Evolutionary conservation across 805 yeast genomes (phyloP).

Genomic region (Suhomyces sp.): DNA sequence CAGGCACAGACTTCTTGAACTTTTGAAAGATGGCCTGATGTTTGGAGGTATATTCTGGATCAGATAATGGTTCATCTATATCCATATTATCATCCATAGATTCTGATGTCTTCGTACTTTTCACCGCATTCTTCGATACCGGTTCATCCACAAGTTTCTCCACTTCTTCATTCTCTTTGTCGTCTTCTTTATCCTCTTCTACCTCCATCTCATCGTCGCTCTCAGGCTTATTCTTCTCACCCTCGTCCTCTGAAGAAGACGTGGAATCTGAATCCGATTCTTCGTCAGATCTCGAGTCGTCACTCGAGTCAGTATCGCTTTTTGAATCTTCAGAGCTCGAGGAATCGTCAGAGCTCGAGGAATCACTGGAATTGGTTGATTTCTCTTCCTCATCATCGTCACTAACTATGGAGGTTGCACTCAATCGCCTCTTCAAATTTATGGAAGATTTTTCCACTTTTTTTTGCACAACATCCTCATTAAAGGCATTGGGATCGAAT

Average conservation of each 20-base stretch:
- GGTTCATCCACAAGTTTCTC: slow-evolving; percentile 9
- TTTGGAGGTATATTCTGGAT: slow-evolving; percentile 19
- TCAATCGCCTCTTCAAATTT: slow-evolving; percentile 18
- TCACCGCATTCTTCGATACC: slow-evolving; percentile 8
- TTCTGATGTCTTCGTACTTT: background rate
- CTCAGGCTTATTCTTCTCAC: slow-evolving; percentile 15
- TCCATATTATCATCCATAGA: slow-evolving; percentile 13
- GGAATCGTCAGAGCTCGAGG: slow-evolving; percentile 17
- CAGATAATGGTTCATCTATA: slow-evolving; percentile 12
- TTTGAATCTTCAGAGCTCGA: slow-evolving; percentile 3
- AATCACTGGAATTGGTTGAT: slow-evolving; percentile 14
- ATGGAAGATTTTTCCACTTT: slow-evolving; percentile 1
- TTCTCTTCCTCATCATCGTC: slow-evolving; percentile 10
- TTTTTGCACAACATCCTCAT: too few relatives aligned
- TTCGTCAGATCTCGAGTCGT: too few relatives aligned
- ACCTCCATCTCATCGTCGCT: slow-evolving; percentile 11
- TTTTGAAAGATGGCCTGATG: slow-evolving; percentile 21
- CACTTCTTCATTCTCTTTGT: slow-evolving; percentile 6
- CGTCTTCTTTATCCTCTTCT: slow-evolving; percentile 9
- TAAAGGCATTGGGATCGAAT: slow-evolving; percentile 55
- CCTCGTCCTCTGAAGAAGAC: too few relatives aligned
- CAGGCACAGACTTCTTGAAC: slow-evolving; percentile 17
- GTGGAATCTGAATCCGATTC: too few relatives aligned
- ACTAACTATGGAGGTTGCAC: slow-evolving; percentile 6
- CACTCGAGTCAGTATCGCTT: slow-evolving; percentile 7